Conservation (phyloP, 768 basidiomycete species). For the Jaapia argillacea region DNA sequence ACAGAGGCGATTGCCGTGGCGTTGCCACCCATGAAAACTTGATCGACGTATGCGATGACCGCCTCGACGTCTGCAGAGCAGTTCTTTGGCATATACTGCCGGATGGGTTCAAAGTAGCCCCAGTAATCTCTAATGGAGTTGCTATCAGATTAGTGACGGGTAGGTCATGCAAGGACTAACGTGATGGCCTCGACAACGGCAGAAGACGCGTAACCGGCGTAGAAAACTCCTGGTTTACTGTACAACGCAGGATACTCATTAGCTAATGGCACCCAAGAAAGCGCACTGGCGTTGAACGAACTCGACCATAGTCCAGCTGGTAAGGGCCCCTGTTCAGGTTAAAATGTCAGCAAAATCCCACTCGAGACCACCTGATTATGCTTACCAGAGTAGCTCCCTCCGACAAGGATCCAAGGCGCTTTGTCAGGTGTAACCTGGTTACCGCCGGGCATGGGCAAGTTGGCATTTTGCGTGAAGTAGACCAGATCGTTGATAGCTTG, state of each 20-base stretch:
- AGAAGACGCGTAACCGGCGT: constrained; percentile 57
- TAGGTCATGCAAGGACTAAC: constrained; percentile 18
- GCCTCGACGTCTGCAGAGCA: constrained; percentile 65
- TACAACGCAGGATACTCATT: neutral
- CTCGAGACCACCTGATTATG: neutral
- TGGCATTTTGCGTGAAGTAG: constrained; percentile 57
- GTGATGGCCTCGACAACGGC: constrained; percentile 54
- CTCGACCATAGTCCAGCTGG: constrained; percentile 65
- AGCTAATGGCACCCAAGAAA: neutral
- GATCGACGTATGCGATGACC: constrained; percentile 52
- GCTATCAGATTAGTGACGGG: too few relatives aligned
- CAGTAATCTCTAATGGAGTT: constrained; percentile 40
- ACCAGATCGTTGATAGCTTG: constrained; percentile 68
- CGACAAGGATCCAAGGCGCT: constrained; percentile 32
- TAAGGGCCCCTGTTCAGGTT: constrained; percentile 24
- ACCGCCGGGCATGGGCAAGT: constrained; percentile 59
- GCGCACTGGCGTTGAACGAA: constrained; percentile 20
- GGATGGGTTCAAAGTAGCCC: constrained; percentile 67
- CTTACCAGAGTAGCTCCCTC: constrained; percentile 31
- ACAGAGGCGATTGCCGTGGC: constrained; percentile 37
- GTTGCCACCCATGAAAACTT: constrained; percentile 37
- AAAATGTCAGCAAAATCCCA: too few relatives aligned
- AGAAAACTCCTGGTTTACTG: constrained; percentile 52
- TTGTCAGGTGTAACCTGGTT: constrained; percentile 45
- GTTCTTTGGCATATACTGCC: constrained; percentile 56